Percentiles rank a stretch among this genome's conserved stretches.
Evolutionary conservation across 1,139 yeast genomes (phyloP).

Genomic region (Sugiyamaella novakii): DNA sequence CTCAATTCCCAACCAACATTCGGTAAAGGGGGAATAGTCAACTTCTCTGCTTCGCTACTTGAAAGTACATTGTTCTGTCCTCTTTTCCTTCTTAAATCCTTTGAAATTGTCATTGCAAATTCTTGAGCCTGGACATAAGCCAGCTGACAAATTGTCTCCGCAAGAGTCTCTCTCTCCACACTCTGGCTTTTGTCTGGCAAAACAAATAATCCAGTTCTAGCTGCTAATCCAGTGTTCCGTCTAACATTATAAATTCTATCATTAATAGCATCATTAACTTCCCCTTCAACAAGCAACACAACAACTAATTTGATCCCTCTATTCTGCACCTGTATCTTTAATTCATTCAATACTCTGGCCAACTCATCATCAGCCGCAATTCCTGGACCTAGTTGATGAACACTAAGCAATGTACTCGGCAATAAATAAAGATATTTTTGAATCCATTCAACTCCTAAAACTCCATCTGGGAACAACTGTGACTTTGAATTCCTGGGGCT

Average conservation of each 20-base stretch:
- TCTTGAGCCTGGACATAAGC: constrained; percentile 48
- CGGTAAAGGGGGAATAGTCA: constrained; percentile 34
- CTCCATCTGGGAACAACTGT: constrained; percentile 46
- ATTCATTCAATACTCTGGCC: constrained; percentile 42
- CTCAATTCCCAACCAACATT: constrained; percentile 51
- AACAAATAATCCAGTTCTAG: constrained; percentile 49
- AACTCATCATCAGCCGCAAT: constrained; percentile 44
- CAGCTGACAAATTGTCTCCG: constrained; percentile 44
- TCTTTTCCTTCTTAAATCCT: constrained; percentile 43
- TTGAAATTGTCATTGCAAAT: constrained; percentile 46
- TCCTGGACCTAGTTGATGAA: constrained; percentile 45
- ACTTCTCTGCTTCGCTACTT: constrained; percentile 6
- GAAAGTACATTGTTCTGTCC: constrained; percentile 27
- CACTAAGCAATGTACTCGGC: constrained; percentile 50
- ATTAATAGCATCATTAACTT: constrained; percentile 41
- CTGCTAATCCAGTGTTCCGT: constrained; percentile 47
- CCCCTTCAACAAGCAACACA: constrained; percentile 40
- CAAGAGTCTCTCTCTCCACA: constrained; percentile 46
- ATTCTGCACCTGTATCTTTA: constrained; percentile 41
- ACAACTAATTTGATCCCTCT: constrained; percentile 42
- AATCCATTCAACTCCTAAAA: constrained; percentile 52
- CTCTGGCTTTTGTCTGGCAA: constrained; percentile 44
- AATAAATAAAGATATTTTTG: constrained; percentile 48
- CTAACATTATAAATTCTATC: constrained; percentile 47
- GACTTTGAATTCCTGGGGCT: constrained; percentile 49